phyloP scores from a whole-genome alignment of 202 grass and related monocot genomes.

The Brachypodium distachyon region DNA sequence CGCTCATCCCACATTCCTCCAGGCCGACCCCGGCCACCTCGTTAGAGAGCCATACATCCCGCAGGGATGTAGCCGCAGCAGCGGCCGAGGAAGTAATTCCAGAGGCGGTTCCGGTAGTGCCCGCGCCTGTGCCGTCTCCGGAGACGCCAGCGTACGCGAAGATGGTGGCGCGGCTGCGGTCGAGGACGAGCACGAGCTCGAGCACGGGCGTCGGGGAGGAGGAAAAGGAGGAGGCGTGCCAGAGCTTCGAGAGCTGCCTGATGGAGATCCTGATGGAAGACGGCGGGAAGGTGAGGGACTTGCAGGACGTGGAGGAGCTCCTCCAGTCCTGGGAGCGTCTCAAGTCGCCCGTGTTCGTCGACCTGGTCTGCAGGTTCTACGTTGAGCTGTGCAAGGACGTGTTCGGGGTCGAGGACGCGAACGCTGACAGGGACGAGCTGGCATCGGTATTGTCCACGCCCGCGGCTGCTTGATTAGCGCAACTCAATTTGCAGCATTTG shows the following conservation, averaged over 20 bases:
- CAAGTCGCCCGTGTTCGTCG: conserved; percentile 70
- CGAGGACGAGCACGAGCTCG: neutral
- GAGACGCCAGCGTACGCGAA: conserved; percentile 63
- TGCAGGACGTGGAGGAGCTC: conserved; percentile 78
- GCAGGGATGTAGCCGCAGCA: neutral
- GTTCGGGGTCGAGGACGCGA: conserved; percentile 4
- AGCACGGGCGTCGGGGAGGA: neutral
- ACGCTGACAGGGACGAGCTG: neutral
- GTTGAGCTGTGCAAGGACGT: conserved; percentile 68
- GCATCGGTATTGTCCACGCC: neutral
- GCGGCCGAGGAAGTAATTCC: too few relatives aligned
- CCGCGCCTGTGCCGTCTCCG: conserved; percentile 45
- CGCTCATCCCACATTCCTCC: conserved; percentile 7
- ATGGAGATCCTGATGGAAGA: conserved; percentile 69
- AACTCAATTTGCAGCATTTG: neutral
- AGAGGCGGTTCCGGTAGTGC: neutral
- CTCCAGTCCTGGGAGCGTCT: conserved; percentile 65
- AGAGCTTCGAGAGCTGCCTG: conserved; percentile 58
- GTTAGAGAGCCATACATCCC: neutral
- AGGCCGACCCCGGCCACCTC: neutral
- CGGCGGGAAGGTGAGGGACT: conserved; percentile 48
- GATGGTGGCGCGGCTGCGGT: conserved; percentile 41
- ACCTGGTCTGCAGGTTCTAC: conserved; percentile 72
- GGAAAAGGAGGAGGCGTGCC: conserved; percentile 37
- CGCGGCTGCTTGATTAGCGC: neutral